These are phyloP conservation scores for Sophora flavescens DNA, from an alignment of 306 rosid species.

Conservation along the genomic window DNA sequence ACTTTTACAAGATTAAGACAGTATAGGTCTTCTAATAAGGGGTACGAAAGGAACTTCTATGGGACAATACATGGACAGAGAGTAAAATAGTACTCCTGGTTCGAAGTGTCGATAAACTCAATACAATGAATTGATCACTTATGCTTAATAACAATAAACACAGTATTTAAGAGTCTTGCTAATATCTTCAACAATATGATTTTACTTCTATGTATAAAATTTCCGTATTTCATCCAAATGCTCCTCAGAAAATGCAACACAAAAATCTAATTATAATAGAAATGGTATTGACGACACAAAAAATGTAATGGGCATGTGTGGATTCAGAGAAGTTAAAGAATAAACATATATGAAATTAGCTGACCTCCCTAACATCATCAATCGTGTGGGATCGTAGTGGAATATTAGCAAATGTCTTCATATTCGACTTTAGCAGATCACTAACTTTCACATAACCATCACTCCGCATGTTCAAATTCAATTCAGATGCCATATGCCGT, in stretches of 20 bases:
- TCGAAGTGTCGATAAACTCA: neutral
- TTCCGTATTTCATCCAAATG: conserved; percentile 16
- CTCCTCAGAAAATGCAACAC: conserved; percentile 1
- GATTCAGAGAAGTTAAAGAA: conserved; percentile 5
- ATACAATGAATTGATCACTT: neutral
- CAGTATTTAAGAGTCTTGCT: neutral
- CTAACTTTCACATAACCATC: conserved; percentile 87
- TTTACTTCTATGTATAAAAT: neutral
- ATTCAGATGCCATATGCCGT: conserved; percentile 90
- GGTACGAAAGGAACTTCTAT: neutral
- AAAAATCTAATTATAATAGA: conserved; percentile 34
- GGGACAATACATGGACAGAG: conserved; percentile 5
- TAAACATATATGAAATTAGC: conserved; percentile 39
- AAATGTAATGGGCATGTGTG: conserved; percentile 9
- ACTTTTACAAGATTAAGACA: conserved; percentile 4
- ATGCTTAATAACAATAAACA: conserved; percentile 24
- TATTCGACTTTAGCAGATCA: conserved; percentile 74
- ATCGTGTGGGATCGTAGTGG: conserved; percentile 77
- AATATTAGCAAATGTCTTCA: conserved; percentile 84
- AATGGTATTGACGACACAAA: conserved; percentile 9
- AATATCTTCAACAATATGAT: conserved; percentile 19
- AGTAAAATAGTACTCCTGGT: conserved; percentile 14
- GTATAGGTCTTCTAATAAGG: conserved; percentile 2
- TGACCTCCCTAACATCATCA: conserved; percentile 89
- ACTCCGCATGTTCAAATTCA: conserved; percentile 74